Evolutionary conservation across 2,329 filamentous ascomycete genomes (phyloP).

Genomic region (Aspergillus sp.): DNA sequence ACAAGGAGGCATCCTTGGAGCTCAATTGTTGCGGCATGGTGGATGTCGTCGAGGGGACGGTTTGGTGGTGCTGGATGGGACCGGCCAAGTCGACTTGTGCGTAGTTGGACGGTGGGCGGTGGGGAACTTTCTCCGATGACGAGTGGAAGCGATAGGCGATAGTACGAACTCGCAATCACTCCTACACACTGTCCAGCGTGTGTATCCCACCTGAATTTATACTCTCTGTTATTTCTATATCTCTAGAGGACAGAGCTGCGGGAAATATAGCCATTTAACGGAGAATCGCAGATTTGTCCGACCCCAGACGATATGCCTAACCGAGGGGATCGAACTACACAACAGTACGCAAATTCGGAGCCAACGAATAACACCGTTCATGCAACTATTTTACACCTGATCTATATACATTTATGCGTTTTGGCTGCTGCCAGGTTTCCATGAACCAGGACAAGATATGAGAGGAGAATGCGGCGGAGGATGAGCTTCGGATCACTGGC

Average conservation of each 20-base stretch:
- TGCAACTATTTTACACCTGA: constrained; percentile 3
- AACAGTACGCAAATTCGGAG: background rate
- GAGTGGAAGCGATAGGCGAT: too few relatives aligned
- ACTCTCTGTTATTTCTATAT: too few relatives aligned
- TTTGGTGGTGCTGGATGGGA: constrained; percentile 11
- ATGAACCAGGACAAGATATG: background rate
- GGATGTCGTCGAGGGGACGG: constrained; percentile 18
- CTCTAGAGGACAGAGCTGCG: too few relatives aligned
- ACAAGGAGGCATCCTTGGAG: constrained; percentile 88
- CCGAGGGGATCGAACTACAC: too few relatives aligned
- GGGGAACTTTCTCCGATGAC: constrained; percentile 6
- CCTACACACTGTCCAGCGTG: too few relatives aligned
- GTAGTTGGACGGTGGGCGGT: constrained; percentile 29
- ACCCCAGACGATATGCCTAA: too few relatives aligned
- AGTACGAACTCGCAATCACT: too few relatives aligned
- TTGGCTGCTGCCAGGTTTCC: background rate
- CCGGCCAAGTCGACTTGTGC: constrained; percentile 21
- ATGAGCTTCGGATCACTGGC: too few relatives aligned
- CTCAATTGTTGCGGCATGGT: constrained; percentile 42
- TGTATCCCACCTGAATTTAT: too few relatives aligned
- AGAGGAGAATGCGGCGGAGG: background rate
- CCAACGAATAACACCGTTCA: background rate
- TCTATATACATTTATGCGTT: constrained; percentile 1
- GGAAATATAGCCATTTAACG: too few relatives aligned
- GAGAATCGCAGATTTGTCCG: too few relatives aligned